Evolutionary conservation across 192 early-diverging fungal genomes (phyloP).

Genomic region (Umbelopsis sp.): DNA sequence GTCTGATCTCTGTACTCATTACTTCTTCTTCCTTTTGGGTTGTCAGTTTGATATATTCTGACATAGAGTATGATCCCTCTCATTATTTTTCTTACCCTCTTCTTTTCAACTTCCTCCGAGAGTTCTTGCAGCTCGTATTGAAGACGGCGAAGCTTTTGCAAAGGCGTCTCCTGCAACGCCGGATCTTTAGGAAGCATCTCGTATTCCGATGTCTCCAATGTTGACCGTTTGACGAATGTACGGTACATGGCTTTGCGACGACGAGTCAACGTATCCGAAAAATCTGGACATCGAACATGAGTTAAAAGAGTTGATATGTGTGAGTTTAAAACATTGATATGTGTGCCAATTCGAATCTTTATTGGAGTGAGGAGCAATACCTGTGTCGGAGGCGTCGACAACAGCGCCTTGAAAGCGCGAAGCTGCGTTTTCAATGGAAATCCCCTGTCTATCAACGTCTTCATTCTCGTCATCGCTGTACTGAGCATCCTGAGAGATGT

Average conservation of each 20-base stretch:
- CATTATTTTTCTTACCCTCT: constrained; percentile 37
- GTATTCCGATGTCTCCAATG: constrained; percentile 54
- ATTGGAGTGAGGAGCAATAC: constrained; percentile 30
- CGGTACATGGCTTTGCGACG: constrained; percentile 66
- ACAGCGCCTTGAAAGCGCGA: constrained; percentile 58
- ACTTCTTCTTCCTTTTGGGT: constrained; percentile 38
- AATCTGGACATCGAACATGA: constrained; percentile 42
- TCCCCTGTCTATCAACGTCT: constrained; percentile 54
- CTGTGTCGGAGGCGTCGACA: constrained; percentile 53
- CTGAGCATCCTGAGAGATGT: constrained; percentile 7
- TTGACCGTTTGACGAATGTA: constrained; percentile 51
- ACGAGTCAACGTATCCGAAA: constrained; percentile 57
- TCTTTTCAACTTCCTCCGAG: constrained; percentile 63
- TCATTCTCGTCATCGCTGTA: constrained; percentile 62
- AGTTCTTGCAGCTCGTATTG: constrained; percentile 86
- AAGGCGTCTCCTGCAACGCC: constrained; percentile 65
- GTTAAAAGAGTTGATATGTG: no score
- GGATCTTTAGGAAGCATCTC: constrained; percentile 57
- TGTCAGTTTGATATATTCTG: neutral
- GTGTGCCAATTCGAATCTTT: neutral
- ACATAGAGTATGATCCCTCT: neutral
- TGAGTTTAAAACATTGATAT: neutral
- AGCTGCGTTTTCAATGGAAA: constrained; percentile 59
- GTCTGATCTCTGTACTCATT: constrained; percentile 32
- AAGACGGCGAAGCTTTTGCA: constrained; percentile 77